Percentiles rank a stretch among this genome's conserved stretches.
These are phyloP conservation scores for Saturnispora dispora DNA, from an alignment of 805 yeast genomes.

Conservation along the genomic window DNA sequence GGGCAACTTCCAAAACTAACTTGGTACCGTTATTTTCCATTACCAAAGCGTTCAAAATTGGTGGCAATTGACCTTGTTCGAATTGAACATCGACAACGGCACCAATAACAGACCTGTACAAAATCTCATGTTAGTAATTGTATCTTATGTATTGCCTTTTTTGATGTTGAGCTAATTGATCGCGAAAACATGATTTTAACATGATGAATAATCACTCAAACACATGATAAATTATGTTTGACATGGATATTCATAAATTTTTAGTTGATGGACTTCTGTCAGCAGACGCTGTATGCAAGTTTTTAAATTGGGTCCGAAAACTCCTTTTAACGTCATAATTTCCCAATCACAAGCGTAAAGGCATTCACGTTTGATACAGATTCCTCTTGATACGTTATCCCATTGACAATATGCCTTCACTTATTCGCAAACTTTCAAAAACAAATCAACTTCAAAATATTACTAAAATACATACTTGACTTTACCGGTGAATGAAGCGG, in stretches of 20 bases:
- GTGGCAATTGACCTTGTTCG: slow-evolving; percentile 95
- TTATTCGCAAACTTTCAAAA: background rate
- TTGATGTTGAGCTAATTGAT: too few species aligned
- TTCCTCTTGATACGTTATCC: too few species aligned
- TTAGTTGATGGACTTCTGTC: too few species aligned
- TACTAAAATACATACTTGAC: slow-evolving; percentile 60
- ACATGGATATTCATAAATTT: too few species aligned
- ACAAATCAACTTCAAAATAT: background rate
- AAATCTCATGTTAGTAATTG: slow-evolving; percentile 18
- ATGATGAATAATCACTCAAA: too few species aligned
- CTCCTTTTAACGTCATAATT: background rate
- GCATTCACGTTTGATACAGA: too few species aligned
- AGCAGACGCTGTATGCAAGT: too few species aligned
- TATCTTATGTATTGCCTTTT: too few species aligned
- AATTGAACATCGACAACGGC: slow-evolving; percentile 99
- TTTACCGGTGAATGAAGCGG: slow-evolving; percentile 72
- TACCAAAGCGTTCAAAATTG: slow-evolving; percentile 93
- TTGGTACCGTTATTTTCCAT: slow-evolving; percentile 61
- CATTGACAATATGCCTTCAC: too few species aligned
- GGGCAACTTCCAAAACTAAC: slow-evolving; percentile 96
- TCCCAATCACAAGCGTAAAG: too few species aligned
- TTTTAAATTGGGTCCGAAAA: background rate
- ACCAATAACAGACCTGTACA: slow-evolving; percentile 86
- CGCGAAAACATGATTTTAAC: too few species aligned
- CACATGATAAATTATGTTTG: too few species aligned